Base-by-base conservation (phyloP, 2,329 filamentous ascomycete species). In the Pseudofabraea citricarpa region DNA sequence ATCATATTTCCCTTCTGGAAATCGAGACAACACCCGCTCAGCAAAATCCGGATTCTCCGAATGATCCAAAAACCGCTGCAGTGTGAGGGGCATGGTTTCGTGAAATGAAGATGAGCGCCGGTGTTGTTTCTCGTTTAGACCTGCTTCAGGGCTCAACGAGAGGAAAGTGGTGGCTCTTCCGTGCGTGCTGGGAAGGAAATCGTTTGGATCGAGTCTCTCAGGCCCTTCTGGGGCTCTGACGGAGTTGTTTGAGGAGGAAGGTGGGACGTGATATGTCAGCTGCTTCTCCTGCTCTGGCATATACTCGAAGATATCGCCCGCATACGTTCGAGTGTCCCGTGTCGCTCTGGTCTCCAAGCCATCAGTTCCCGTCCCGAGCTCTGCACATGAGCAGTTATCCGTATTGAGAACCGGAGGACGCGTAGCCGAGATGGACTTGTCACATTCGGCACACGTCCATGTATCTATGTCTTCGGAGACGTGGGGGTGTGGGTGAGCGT, bases 371-470 rank as follows among this genome's bases (percentile, higher is more conserved):
- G 32, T 27, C 22, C 43, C 51, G 8, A 49, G 27, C 36, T 54
- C 51, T 10, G 46, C 46, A 37, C 55, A 60, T 44, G 47, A 42
- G 36, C 55, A 57, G 15, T 58, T 57, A 9, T 55, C 53, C 8
- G 45, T 13, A 32, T 55, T 58, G 48, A 50, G 52, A 40, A 49
- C 24, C 1, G 55, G 56, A 20, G 51, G 55, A 12, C 56, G 52
- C 9, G 47, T 44, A 9, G 55, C 36, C 5, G 52, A 56, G 21
- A 54, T 50, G 7, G 42, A 43, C 26, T 52, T 52, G 46, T 48
- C 50, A 48, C 55, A 57, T 24, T 23, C 16, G 19, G 40, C 36
- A 18, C 54, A 59, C 6, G 40, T 20, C 46, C 52, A 58, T n/a
- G 46, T 40, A 10, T 50, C 50, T 13, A 46, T 40, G 4, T 39